Base-by-base conservation (phyloP, 805 yeast genomes). In the Candida succiphila region DNA sequence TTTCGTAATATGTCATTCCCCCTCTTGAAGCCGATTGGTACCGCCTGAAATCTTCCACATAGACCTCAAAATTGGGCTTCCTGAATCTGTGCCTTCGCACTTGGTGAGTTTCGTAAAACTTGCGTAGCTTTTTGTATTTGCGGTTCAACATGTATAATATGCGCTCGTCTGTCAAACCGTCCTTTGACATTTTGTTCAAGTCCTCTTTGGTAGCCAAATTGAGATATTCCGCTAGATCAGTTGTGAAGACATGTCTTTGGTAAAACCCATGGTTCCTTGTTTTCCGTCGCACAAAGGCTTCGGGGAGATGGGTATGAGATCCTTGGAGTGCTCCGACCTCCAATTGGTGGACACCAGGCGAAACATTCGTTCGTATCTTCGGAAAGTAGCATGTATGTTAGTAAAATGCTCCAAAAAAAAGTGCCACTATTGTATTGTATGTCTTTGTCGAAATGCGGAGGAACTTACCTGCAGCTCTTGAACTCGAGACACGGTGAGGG, bases 241-340 rank as follows among this genome's bases (percentile, higher is more conserved):
- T 52, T 0, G 61, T 56, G 34, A 50, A 58, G 8, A 54, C 54
- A 37, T 59, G 61, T 8, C 58, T 39, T 31, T 57, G 59, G 17
- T 45, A 35, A 31, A 57, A 59, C 5, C 44, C 46, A 32, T 41
- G 49, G 12, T 34, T 28, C 27, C 57, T 41, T 17, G 52, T 38
- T 24, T 34, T 44, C 22, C 15, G 21, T 17, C 21, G 15, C 4
- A 17, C 8, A 21, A 17, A 26, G 14, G 29, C 18, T 8, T 13
- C 15, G 14, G 17, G 19, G 17, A 7, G 25, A 30, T 9, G 16
- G 7, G 17, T 4, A 6, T 9, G 17, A 16, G 20, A 16, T 25
- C 24, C 27, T n/a, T n/a, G n/a, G n/a, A n/a, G n/a, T n/a, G n/a
- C n/a, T n/a, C n/a, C n/a, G n/a, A n/a, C n/a, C n/a, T n/a, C n/a